These are phyloP conservation scores for Diplodia sapinea DNA, from an alignment of 2,329 filamentous ascomycete genomes.

Conservation along the genomic window DNA sequence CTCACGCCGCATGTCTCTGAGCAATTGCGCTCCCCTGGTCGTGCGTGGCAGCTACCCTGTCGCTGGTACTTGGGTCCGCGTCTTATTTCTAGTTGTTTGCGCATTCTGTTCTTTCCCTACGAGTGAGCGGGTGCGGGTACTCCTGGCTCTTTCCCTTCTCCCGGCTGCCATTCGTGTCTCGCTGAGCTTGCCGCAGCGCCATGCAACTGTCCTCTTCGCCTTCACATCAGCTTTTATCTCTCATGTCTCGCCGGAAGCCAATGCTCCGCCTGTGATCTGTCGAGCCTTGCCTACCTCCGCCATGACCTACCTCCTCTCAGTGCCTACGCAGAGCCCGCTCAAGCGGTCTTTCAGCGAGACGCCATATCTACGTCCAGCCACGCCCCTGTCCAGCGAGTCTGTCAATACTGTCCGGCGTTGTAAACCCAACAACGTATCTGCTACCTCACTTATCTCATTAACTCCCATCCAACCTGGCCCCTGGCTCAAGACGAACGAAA, in stretches of 20 bases:
- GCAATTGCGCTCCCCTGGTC: neutral
- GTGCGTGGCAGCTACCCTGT: constrained; percentile 1
- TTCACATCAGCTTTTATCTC: constrained; percentile 25
- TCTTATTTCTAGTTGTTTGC: constrained; percentile 1
- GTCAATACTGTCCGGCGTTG: constrained; percentile 31
- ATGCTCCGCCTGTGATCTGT: constrained; percentile 23
- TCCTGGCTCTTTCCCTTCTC: constrained; percentile 8
- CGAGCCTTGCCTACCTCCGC: constrained; percentile 13
- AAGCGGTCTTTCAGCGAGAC: constrained; percentile 52
- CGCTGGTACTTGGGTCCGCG: neutral
- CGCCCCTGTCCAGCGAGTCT: constrained; percentile 37
- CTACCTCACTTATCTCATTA: constrained; percentile 45
- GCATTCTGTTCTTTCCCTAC: neutral
- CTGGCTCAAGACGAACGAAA: constrained; percentile 42
- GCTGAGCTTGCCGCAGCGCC: constrained; percentile 19
- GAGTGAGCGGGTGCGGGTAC: neutral
- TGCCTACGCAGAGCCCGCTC: constrained; percentile 48
- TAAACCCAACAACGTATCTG: constrained; percentile 38
- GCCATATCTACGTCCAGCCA: constrained; percentile 45
- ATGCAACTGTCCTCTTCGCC: constrained; percentile 1
- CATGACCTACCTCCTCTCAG: constrained; percentile 50
- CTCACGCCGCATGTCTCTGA: neutral
- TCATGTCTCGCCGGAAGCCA: constrained; percentile 19
- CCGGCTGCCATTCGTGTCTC: neutral
- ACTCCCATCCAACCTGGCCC: constrained; percentile 37